phyloP scores from a whole-genome alignment of 495 filamentous ascomycete species.

The Penicillium angulare region DNA sequence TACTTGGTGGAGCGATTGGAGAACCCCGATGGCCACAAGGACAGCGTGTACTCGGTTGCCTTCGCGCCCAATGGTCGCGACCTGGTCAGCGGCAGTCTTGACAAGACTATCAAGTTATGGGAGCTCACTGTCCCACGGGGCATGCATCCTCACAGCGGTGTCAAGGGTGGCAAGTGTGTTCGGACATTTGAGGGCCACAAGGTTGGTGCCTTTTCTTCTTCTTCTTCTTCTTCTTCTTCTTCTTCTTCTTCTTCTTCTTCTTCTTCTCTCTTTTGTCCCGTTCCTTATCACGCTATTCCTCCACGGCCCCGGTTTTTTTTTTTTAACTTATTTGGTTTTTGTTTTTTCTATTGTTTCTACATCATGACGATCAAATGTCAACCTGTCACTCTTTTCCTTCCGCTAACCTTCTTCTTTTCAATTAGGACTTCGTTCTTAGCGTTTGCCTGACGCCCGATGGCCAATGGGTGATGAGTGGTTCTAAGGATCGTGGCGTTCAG shows the following conservation, averaged over 20 bases:
- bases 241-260: background rate
- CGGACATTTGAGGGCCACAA: slow-evolving; percentile 91
- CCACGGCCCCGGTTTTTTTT: too few species aligned
- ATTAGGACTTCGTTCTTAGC: slow-evolving; percentile 84
- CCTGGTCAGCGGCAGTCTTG: slow-evolving; percentile 83
- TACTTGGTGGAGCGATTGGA: slow-evolving; percentile 81
- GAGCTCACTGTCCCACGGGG: slow-evolving; percentile 72
- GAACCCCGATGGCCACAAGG: slow-evolving; percentile 82
- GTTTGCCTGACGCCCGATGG: slow-evolving; percentile 86
- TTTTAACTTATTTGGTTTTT: background rate
- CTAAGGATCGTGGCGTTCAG: slow-evolving; percentile 86
- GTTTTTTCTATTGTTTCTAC: background rate
- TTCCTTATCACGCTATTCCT: too few species aligned
- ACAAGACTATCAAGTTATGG: slow-evolving; percentile 97
- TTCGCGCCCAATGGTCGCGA: slow-evolving; percentile 87
- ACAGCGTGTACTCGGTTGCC: slow-evolving; percentile 89
- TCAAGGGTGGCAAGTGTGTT: slow-evolving; percentile 77
- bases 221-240: background rate
- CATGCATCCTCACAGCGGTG: slow-evolving; percentile 55
- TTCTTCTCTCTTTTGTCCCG: too few species aligned
- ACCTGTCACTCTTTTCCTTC: background rate
- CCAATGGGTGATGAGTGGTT: slow-evolving; percentile 87
- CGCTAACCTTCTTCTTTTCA: slow-evolving; percentile 6
- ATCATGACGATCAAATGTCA: background rate
- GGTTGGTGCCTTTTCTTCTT: slow-evolving; percentile 50